Evolutionary conservation across 352 stramenopile genomes (phyloP), one percentile per base, ranked within the genome.

Genomic region (Globisporangium recalcitrans): DNA sequence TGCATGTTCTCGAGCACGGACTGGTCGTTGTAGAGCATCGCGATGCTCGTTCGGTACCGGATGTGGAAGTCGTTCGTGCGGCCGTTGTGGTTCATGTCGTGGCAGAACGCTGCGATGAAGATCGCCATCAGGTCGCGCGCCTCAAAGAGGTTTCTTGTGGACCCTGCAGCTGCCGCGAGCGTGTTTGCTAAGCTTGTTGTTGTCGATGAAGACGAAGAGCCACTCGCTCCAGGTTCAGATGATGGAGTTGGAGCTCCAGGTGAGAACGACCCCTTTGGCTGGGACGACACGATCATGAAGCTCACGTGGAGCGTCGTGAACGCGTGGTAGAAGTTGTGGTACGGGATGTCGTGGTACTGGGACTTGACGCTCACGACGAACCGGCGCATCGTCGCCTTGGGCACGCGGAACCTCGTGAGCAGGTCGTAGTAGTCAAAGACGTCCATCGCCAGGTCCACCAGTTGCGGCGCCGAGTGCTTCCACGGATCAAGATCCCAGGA

Each of bases 1-100:
- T 96, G 87, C 76, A 95, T 91, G 63, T 96, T 97, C 69, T 97
- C 88, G 10, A 97, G 73, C 26, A 97, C 88, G 0, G 81, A 91
- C 53, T 88, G 75, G 68, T 97, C 85, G 63, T 95, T 95, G 71
- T 97, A 97, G 13, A 87, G 73, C 73, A 91, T 78, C 44, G 88
- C 88, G 47, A 94, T 74, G 27, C 74, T 77, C 40, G 84, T 92
- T 54, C 73, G 75, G 52, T 79, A 77, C 9, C 87, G 74, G 51
- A 94, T 87, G 65, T 96, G 83, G 60, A 97, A 97, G 64, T 90
- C 83, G 72, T 97, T 97, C 26, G 84, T 96, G 49, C 85, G 77
- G 11, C 82, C 88, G 34, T 93, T 87, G 72, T 97, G 88, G 71
- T 91, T 90, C 69, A 96, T 88, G 42, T 97, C 87, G 64, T 96